Evolutionary conservation across 2,329 filamentous ascomycete genomes (phyloP).

Genomic region (Fonsecaea pugnacius): DNA sequence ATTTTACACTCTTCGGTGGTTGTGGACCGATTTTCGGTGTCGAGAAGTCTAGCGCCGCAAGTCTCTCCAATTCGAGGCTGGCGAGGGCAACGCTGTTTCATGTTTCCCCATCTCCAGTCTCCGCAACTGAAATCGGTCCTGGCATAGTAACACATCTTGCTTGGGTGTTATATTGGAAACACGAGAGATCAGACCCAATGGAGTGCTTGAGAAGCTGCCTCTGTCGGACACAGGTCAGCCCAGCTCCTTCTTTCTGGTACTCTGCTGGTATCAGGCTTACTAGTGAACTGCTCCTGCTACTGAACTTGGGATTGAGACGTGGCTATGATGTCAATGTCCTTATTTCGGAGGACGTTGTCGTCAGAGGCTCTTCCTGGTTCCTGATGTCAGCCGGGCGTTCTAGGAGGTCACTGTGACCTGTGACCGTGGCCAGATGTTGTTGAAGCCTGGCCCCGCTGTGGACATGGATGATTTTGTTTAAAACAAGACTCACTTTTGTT

Average conservation of each 20-base stretch:
- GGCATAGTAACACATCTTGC: conserved; percentile 37
- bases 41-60: conserved; percentile 33
- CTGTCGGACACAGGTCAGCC: conserved; percentile 5
- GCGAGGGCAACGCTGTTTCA: conserved; percentile 36
- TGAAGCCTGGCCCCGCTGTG: not conserved
- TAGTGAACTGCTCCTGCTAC: not conserved
- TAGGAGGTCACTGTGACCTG: not conserved
- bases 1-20: conserved; percentile 30
- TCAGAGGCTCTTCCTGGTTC: not conserved
- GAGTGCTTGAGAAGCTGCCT: not conserved
- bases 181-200: not conserved
- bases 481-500: not conserved
- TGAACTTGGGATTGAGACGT: not conserved
- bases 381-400: not conserved
- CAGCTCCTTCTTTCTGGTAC: not conserved
- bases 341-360: not conserved
- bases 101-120: conserved; percentile 40
- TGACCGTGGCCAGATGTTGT: not conserved
- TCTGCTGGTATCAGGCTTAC: conserved; percentile 12
- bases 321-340: not conserved
- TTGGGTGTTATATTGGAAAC: not conserved
- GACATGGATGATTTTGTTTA: not conserved
- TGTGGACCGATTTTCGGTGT: conserved; percentile 29
- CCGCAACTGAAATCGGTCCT: conserved; percentile 32
- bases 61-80: conserved; percentile 38